phyloP scores from a whole-genome alignment of 805 yeast genomes.

The Scheffersomyces amazonensis region DNA sequence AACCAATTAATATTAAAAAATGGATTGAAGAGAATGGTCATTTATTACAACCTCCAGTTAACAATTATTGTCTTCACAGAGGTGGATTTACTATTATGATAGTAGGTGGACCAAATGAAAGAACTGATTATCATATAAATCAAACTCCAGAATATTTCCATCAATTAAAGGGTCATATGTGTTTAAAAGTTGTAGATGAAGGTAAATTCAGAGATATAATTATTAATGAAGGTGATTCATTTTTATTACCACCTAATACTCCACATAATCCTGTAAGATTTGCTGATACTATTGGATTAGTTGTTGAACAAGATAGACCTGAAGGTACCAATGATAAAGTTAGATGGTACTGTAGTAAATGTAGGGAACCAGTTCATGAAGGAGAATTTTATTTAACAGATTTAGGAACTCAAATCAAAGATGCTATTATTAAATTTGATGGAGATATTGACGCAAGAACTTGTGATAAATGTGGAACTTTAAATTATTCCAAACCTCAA shows the following conservation, averaged over 20 bases:
- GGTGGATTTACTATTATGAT: constrained; percentile 95
- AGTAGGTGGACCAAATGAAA: constrained; percentile 93
- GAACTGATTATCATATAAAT: constrained; percentile 91
- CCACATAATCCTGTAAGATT: constrained; percentile 92
- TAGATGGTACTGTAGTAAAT: constrained; percentile 83
- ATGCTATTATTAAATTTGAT: constrained; percentile 72
- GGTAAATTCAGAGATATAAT: constrained; percentile 72
- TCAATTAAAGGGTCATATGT: constrained; percentile 84
- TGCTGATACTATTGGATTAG: constrained; percentile 83
- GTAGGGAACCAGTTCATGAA: constrained; percentile 66
- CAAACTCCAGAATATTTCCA: constrained; percentile 94
- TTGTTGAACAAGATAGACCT: constrained; percentile 90
- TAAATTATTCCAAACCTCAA: constrained; percentile 64
- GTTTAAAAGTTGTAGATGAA: constrained; percentile 68
- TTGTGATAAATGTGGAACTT: constrained; percentile 71
- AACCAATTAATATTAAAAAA: constrained; percentile 71
- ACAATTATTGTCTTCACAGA: constrained; percentile 83
- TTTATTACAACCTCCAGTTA: constrained; percentile 86
- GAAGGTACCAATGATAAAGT: constrained; percentile 63
- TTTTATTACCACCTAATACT: constrained; percentile 74
- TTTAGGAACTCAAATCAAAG: constrained; percentile 87
- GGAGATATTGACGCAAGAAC: constrained; percentile 60
- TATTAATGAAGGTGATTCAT: constrained; percentile 86
- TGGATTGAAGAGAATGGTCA: constrained; percentile 81
- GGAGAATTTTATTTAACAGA: constrained; percentile 71